These are phyloP conservation scores for Arachis stenosperma DNA, from an alignment of 306 rosid species.

Conservation along the genomic window DNA sequence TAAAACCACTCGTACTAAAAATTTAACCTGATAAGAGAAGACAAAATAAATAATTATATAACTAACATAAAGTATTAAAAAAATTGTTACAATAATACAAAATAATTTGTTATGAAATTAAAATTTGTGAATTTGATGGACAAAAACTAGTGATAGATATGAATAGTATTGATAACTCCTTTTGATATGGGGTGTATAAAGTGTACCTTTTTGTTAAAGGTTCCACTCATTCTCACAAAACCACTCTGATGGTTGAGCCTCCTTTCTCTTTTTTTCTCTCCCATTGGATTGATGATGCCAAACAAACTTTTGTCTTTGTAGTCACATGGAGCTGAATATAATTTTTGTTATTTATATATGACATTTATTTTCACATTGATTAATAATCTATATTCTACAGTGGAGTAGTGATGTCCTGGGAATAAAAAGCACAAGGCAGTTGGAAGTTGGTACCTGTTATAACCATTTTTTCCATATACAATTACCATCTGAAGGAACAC, in stretches of 20 bases:
- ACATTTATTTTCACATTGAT: neutral
- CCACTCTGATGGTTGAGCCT: constrained; percentile 34
- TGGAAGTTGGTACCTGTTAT: constrained; percentile 43
- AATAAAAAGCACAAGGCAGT: constrained; percentile 46
- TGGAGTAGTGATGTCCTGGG: constrained; percentile 37
- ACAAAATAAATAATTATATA: no score
- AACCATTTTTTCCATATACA: constrained; percentile 31
- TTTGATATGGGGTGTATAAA: constrained; percentile 32
- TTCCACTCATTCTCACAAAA: constrained; percentile 43
- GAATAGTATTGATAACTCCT: constrained; percentile 32
- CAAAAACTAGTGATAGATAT: constrained; percentile 18
- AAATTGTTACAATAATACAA: no score
- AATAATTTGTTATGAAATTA: no score
- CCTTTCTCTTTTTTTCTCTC: neutral
- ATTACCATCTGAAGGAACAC: constrained; percentile 32
- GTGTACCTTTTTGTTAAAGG: constrained; percentile 44
- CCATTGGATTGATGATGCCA: constrained; percentile 44
- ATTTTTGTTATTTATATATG: constrained; percentile 47
- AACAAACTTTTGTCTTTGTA: constrained; percentile 38
- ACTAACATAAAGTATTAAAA: no score
- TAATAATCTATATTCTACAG: constrained; percentile 11
- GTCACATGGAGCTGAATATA: constrained; percentile 51
- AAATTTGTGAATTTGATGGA: no score
- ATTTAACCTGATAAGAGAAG: no score
- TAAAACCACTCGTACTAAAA: no score